Conservation (phyloP, 106 monocot genomes). For the Dendrobium officinale region DNA sequence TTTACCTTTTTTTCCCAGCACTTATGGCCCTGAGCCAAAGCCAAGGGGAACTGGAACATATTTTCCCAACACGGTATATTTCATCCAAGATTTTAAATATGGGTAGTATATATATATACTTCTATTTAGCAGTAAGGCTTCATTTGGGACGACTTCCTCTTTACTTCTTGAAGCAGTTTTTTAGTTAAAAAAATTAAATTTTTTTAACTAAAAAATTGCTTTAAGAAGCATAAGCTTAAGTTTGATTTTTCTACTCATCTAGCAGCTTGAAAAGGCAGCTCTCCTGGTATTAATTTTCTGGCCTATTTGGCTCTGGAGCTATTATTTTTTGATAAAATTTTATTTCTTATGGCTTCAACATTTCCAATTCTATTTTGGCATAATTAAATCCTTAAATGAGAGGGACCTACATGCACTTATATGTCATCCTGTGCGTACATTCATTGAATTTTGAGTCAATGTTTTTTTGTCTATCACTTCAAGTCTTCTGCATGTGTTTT, state of each 20-base stretch:
- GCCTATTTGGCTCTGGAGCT: background rate
- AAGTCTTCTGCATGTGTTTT: slow-evolving; percentile 1
- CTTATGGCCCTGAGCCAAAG: slow-evolving; percentile 33
- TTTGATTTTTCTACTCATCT: background rate
- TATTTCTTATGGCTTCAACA: background rate
- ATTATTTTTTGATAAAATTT: background rate
- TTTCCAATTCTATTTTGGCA: background rate
- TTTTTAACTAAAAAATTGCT: too few species aligned
- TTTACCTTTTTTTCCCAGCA: slow-evolving; percentile 18
- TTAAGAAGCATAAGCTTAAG: too few species aligned
- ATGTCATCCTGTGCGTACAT: too few species aligned
- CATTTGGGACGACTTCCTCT: background rate
- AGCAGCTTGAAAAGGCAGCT: too few species aligned
- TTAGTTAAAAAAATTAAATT: too few species aligned
- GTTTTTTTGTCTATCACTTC: background rate
- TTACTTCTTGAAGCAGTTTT: too few species aligned
- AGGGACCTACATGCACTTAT: too few species aligned
- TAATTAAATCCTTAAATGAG: background rate
- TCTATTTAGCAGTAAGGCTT: background rate
- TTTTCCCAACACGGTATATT: slow-evolving; percentile 64
- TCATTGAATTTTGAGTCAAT: background rate
- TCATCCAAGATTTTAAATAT: background rate
- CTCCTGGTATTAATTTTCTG: background rate
- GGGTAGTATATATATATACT: background rate
- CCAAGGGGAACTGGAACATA: slow-evolving; percentile 73